A percentile compares a stretch with the other conserved stretches of the same genome.
Evolutionary conservation across 169 alveolate genomes (phyloP).

Genomic region (Plasmodium malariae): DNA sequence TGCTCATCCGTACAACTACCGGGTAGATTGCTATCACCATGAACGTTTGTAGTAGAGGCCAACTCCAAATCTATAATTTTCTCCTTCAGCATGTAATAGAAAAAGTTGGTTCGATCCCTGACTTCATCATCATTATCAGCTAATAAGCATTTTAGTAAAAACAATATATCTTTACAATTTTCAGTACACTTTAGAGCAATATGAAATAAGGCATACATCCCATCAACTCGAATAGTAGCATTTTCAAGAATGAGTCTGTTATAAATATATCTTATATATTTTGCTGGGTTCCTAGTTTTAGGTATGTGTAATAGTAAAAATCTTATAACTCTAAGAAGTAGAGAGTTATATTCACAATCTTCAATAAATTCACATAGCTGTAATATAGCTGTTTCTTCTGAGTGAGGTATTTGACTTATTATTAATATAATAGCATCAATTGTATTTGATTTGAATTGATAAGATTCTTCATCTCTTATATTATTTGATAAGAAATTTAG

Average conservation of each 20-base stretch:
- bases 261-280: conserved; percentile 95
- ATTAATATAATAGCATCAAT: conserved; percentile 95
- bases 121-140: conserved; percentile 87
- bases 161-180: conserved; percentile 80
- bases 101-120: conserved; percentile 84
- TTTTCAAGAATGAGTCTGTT: conserved; percentile 97
- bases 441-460: conserved; percentile 91
- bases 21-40: no score
- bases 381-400: conserved; percentile 90
- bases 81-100: conserved; percentile 63
- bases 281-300: conserved; percentile 91
- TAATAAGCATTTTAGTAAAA: conserved; percentile 79
- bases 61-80: conserved; percentile 10
- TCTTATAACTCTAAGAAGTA: conserved; percentile 90
- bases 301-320: conserved; percentile 94
- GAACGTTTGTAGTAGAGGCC: no score
- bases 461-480: conserved; percentile 93
- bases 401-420: conserved; percentile 86
- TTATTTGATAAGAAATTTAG: conserved; percentile 92
- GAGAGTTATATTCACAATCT: conserved; percentile 96
- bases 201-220: conserved; percentile 95
- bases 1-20: not conserved
- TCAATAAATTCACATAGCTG: conserved; percentile 97
- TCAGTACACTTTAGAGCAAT: conserved; percentile 87
- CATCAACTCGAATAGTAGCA: conserved; percentile 97